Evolutionary conservation across 2,329 filamentous ascomycete genomes (phyloP).

Genomic region (Arthroderma uncinatum): DNA sequence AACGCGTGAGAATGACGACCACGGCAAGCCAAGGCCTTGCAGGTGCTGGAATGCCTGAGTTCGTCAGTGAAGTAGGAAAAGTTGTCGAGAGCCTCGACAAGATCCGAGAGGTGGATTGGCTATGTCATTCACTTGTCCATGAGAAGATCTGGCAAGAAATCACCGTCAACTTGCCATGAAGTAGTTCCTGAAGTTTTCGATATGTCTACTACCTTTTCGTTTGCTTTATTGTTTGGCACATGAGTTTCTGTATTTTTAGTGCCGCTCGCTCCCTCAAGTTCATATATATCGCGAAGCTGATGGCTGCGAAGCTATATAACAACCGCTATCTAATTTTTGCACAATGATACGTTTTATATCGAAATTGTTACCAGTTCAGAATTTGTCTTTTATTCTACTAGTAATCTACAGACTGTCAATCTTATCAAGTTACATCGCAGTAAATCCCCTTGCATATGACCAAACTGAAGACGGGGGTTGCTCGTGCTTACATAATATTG

Average conservation of each 20-base stretch:
- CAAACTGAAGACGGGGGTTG: too few species aligned
- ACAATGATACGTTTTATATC: background rate
- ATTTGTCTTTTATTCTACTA: background rate
- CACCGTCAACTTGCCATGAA: background rate
- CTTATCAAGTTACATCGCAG: too few species aligned
- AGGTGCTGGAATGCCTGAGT: slow-evolving; percentile 50
- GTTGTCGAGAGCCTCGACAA: slow-evolving; percentile 48
- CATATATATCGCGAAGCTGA: background rate
- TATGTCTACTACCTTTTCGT: background rate
- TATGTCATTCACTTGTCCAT: slow-evolving; percentile 47
- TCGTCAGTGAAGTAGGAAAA: slow-evolving; percentile 47
- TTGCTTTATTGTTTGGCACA: background rate
- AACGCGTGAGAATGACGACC: slow-evolving; percentile 47
- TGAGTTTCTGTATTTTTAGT: slow-evolving; percentile 1
- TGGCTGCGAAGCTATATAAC: slow-evolving; percentile 3
- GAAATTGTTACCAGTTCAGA: background rate
- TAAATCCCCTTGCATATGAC: too few species aligned
- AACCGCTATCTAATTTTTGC: background rate
- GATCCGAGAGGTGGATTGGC: slow-evolving; percentile 49
- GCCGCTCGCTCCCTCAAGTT: background rate
- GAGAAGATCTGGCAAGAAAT: slow-evolving; percentile 37
- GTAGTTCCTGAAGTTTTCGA: background rate
- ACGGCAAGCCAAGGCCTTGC: slow-evolving; percentile 50
- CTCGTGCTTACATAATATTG: too few species aligned
- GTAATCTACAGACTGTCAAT: background rate